phyloP scores from a whole-genome alignment of 1,284 basidiomycete genomes.

The Chiua sp. region DNA sequence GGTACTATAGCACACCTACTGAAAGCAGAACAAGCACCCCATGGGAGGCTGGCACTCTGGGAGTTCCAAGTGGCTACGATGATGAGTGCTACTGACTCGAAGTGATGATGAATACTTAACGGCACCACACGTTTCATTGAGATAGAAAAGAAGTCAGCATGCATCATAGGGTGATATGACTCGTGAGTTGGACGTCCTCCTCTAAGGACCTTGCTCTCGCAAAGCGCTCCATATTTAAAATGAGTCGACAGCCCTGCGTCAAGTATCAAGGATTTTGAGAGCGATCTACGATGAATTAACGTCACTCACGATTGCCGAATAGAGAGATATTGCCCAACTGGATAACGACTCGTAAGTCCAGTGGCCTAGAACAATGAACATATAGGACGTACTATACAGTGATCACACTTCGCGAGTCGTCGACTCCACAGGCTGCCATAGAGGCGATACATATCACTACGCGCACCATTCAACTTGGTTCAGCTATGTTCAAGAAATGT shows the following conservation, averaged over 20 bases:
- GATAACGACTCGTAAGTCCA: conserved; percentile 1
- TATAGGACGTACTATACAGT: conserved; percentile 14
- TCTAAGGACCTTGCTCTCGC: conserved; percentile 1
- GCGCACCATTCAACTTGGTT: not conserved
- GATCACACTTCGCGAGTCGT: conserved; percentile 2
- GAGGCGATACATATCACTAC: conserved; percentile 9
- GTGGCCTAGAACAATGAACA: not conserved
- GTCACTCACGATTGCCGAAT: conserved; percentile 17
- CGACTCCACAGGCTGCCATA: conserved; percentile 3
- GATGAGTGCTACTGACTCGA: too few relatives aligned
- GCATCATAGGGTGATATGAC: conserved; percentile 12
- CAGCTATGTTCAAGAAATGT: not conserved
- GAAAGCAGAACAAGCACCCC: too few relatives aligned
- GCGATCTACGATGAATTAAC: not conserved
- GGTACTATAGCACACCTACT: too few relatives aligned
- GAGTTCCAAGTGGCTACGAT: too few relatives aligned
- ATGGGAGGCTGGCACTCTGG: too few relatives aligned
- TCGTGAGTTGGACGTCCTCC: conserved; percentile 19
- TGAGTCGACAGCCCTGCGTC: conserved; percentile 21
- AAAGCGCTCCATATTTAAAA: conserved; percentile 25
- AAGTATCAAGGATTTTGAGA: not conserved
- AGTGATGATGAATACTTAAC: too few relatives aligned
- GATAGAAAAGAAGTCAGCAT: not conserved
- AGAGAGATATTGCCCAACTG: conserved; percentile 20
- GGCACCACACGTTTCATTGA: too few relatives aligned